Evolutionary conservation across 208 protist genomes (phyloP), one percentile per base, ranked within the genome.

Genomic region (Trypanosoma scelopori): DNA sequence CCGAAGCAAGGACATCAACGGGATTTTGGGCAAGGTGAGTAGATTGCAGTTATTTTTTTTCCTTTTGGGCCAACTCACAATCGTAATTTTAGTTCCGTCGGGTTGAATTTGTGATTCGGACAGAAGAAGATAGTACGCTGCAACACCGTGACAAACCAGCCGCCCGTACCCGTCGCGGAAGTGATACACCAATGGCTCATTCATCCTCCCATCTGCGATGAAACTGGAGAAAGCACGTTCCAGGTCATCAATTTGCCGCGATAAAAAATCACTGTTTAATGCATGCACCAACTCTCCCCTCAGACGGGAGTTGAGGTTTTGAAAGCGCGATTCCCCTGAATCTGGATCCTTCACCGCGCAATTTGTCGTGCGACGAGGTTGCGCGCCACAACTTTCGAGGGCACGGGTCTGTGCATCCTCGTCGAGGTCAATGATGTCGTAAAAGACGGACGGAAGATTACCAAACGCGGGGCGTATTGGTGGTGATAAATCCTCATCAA

Each of bases 91-190:
- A 3, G 53, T 80, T 5, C 83, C 81, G 57, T 89, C 75, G 20
- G 61, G 65, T 41, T 78, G 71, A 1, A 71, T 65, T 13, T 62
- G 74, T 0, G 84, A 89, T 48, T 89, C 66, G 22, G 89, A 92
- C 11, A 84, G 68, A 15, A 92, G 78, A 13, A 80, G 59, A 73
- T 95, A 95, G 68, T 89, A 95, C 12, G 81, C 85, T 1, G 83
- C 85, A 5, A 95, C 86, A 30, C 86, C 89, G 61, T 95, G 89
- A 71, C 86, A 93, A 5, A 95, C 79, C 9, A 95, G 71, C 9
- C 89, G 79, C 22, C 89, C 86, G 66, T 95, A 95, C 20, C 89
- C 89, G 70, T 95, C 89, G 15, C 82, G 83, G 62, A 93, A 95
- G 43, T 74, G 66, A 51, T 91, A 88, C 52, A 79, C 75, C 1